These are phyloP conservation scores for Sclerotinia spermophila DNA, from an alignment of 2,329 filamentous ascomycete genomes.

Conservation along the genomic window DNA sequence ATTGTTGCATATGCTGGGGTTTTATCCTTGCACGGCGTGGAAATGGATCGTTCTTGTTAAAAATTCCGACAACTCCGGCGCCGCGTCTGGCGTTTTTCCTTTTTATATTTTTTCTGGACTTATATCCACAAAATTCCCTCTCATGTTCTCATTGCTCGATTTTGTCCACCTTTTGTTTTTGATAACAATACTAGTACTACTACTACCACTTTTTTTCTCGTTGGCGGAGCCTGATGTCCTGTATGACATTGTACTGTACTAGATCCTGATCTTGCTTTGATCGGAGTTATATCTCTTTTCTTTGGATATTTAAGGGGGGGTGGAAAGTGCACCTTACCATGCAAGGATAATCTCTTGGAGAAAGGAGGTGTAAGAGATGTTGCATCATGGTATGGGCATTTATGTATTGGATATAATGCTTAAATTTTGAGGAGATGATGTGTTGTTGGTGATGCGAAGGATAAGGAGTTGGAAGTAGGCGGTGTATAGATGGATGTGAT, in stretches of 20 bases:
- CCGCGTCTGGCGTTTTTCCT: slow-evolving; percentile 4
- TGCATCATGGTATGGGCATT: slow-evolving; percentile 9
- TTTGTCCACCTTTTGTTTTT: neutral
- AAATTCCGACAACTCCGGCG: neutral
- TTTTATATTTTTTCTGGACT: neutral
- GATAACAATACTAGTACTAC: slow-evolving; percentile 5
- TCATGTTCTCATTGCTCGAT: slow-evolving; percentile 5
- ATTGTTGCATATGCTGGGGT: slow-evolving; percentile 16
- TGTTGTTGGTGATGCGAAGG: neutral
- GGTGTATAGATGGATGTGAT: neutral
- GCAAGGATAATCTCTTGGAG: neutral
- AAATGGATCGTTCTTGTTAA: slow-evolving; percentile 4
- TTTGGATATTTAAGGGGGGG: neutral
- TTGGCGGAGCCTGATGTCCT: slow-evolving; percentile 1
- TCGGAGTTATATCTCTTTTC: slow-evolving; percentile 16
- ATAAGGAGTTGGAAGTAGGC: neutral
- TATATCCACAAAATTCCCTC: neutral
- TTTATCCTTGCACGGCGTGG: slow-evolving; percentile 4
- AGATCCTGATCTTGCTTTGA: slow-evolving; percentile 9
- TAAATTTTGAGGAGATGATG: slow-evolving; percentile 4
- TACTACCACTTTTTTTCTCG: neutral
- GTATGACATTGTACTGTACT: slow-evolving; percentile 13
- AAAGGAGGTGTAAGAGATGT: neutral
- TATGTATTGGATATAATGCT: slow-evolving; percentile 11
- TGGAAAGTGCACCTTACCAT: neutral